Base-by-base conservation (phyloP, 257 asterid species). In the Przewalskia tangutica region DNA sequence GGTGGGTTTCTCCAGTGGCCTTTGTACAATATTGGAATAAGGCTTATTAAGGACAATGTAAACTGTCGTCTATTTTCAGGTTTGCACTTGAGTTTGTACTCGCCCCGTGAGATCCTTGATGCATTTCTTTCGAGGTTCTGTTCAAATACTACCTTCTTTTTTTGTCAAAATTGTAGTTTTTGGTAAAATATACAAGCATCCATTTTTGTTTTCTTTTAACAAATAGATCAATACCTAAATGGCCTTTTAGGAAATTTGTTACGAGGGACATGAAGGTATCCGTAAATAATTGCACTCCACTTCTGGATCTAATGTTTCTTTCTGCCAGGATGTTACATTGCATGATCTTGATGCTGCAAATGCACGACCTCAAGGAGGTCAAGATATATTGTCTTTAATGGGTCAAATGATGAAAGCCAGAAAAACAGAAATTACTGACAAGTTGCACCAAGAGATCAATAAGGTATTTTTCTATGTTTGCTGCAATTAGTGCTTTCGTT, bases 331-430 rank as follows among this genome's bases (percentile, higher is more conserved):
- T 88, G 97, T 95, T 77, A 92, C 97, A 0, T 82, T 95, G 86
- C 98, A 95, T 87, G 98, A 95, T 87, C 92, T 93, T 73, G 98
- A 95, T 88, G 92, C 98, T 87, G 97, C 98, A 79, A 95, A 93
- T 88, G 98, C 98, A 85, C 86, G 97, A 44, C 98, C 98, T 51
- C 98, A 93, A 89, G 98, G 98, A 79, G 98, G 98, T 23, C 98
- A 95, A 85, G 98, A 95, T 88, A 92, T 95, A 88, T 75, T 95
- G 88, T 95, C 98, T 64, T 87, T 95, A 81, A 93, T 93, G 98
- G 97, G 97, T 53, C 98, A 95, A 89, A 86, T 91, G 97, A 90
- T 93, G 97, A 93, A 92, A 86, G 97, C 97, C 53, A 87, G 97
- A 83, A 95, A 95, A 91, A 95, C 97, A 38, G 98, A 93, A 87